phyloP scores from a whole-genome alignment of 192 early-diverging fungal species.

The Allomyces macrogynus region DNA sequence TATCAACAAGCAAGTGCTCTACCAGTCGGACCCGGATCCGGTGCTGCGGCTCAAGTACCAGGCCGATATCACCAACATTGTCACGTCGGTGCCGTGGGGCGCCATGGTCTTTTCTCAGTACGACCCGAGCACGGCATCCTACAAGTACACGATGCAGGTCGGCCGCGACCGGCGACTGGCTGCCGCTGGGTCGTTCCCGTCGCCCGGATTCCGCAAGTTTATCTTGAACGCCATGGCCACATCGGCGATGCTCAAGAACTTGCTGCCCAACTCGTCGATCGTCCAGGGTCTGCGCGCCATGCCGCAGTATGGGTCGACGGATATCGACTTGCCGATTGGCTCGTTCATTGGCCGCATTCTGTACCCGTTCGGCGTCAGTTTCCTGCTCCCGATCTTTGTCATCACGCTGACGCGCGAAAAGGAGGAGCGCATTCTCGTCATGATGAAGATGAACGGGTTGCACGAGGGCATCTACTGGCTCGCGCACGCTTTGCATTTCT shows the following conservation, averaged over 20 bases:
- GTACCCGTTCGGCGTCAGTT: slow-evolving; percentile 50
- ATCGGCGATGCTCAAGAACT: slow-evolving; percentile 11
- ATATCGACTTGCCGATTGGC: slow-evolving; percentile 26
- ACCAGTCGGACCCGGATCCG: slow-evolving; percentile 3
- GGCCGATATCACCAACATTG: background rate
- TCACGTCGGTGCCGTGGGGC: background rate
- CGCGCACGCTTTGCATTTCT: slow-evolving; percentile 40
- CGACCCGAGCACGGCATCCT: slow-evolving; percentile 7
- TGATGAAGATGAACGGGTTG: slow-evolving; percentile 59
- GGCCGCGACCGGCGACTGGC: slow-evolving; percentile 28
- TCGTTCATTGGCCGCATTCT: slow-evolving; percentile 34
- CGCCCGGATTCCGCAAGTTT: slow-evolving; percentile 14
- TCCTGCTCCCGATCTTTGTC: slow-evolving; percentile 50
- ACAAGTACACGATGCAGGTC: slow-evolving; percentile 10
- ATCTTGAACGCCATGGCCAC: slow-evolving; percentile 5
- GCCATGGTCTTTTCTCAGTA: slow-evolving; percentile 3
- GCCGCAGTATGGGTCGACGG: slow-evolving; percentile 25
- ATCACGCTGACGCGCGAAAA: slow-evolving; percentile 50
- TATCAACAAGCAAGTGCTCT: slow-evolving; percentile 22
- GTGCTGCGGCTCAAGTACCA: background rate
- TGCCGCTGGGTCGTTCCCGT: slow-evolving; percentile 25
- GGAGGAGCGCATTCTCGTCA: slow-evolving; percentile 41
- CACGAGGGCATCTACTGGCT: slow-evolving; percentile 36
- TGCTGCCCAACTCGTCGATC: slow-evolving; percentile 19
- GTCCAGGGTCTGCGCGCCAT: slow-evolving; percentile 41